Percentiles rank a stretch among this genome's conserved stretches.
Conservation (phyloP, 805 yeast genomes). For the Ogataea ganodermae region DNA sequence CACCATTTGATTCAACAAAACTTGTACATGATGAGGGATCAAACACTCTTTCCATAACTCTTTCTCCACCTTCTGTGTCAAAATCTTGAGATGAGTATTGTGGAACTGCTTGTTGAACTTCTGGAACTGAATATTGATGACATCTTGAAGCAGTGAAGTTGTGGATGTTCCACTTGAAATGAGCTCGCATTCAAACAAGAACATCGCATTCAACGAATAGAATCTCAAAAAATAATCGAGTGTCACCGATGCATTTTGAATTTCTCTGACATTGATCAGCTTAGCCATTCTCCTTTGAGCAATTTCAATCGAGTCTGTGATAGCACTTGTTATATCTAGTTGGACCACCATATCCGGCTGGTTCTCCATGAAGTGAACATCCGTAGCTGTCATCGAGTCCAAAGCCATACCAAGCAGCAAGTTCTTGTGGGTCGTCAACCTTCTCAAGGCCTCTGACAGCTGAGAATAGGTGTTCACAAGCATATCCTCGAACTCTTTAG, state of each 20-base stretch:
- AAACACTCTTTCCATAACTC: slow-evolving; percentile 82
- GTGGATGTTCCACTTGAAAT: slow-evolving; percentile 64
- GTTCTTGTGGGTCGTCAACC: slow-evolving; percentile 79
- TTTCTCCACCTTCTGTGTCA: slow-evolving; percentile 54
- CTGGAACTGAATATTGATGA: slow-evolving; percentile 65
- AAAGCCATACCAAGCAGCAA: slow-evolving; percentile 70
- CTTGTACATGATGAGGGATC: slow-evolving; percentile 51
- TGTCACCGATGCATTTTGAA: slow-evolving; percentile 59
- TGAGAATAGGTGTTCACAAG: slow-evolving; percentile 58
- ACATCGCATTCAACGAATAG: slow-evolving; percentile 65
- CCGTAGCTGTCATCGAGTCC: slow-evolving; percentile 40
- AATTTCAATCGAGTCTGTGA: slow-evolving; percentile 66
- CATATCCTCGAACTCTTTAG: slow-evolving; percentile 76
- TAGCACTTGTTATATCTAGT: slow-evolving; percentile 65
- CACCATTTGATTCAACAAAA: slow-evolving; percentile 50
- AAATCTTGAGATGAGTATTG: slow-evolving; percentile 45
- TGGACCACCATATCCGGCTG: slow-evolving; percentile 50
- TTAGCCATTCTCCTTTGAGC: slow-evolving; percentile 78
- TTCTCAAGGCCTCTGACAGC: slow-evolving; percentile 69
- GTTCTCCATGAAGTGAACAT: slow-evolving; percentile 29
- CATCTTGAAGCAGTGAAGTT: slow-evolving; percentile 62
- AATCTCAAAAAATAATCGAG: slow-evolving; percentile 65
- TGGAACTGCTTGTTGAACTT: slow-evolving; percentile 60
- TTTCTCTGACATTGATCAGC: slow-evolving; percentile 74
- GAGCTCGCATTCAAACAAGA: slow-evolving; percentile 80